Conservation (phyloP, 2,329 filamentous ascomycete genomes). For the Botryosphaeria dothidea region DNA sequence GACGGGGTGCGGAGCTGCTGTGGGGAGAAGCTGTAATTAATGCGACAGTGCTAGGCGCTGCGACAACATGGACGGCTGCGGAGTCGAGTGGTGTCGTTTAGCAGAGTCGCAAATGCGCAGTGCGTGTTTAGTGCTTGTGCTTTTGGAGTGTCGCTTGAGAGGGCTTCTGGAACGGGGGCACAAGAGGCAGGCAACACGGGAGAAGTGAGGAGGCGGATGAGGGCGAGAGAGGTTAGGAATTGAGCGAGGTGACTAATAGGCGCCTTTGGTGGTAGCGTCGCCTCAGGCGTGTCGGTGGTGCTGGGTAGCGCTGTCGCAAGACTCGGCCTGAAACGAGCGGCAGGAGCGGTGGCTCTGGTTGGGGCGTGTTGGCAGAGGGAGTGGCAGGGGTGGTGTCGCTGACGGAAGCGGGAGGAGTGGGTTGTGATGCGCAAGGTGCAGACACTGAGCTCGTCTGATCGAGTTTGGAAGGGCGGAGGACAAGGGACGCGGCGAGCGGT, state of each 20-base stretch:
- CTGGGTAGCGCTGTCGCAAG: slow-evolving; percentile 20
- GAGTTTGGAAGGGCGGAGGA: slow-evolving; percentile 1
- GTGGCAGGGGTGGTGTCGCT: slow-evolving; percentile 18
- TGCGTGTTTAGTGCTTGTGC: not conserved
- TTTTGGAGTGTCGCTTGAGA: slow-evolving; percentile 20
- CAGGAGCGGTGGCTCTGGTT: slow-evolving; percentile 4
- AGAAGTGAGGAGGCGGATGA: slow-evolving; percentile 2
- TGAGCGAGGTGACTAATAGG: slow-evolving; percentile 11
- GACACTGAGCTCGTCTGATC: not conserved
- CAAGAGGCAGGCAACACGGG: slow-evolving; percentile 22
- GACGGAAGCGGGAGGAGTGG: slow-evolving; percentile 5
- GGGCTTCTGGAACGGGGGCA: slow-evolving; percentile 35
- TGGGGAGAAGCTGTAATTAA: not conserved
- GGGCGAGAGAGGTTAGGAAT: not conserved
- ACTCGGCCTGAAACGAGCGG: slow-evolving; percentile 20
- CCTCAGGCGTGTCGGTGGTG: slow-evolving; percentile 17
- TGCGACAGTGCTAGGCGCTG: not conserved
- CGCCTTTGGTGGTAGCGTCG: slow-evolving; percentile 19
- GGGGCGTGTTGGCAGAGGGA: slow-evolving; percentile 7
- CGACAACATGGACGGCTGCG: not conserved
- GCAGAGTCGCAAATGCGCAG: slow-evolving; percentile 5
- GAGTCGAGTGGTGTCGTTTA: not conserved
- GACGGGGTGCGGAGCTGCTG: not conserved
- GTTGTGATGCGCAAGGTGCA: slow-evolving; percentile 14
- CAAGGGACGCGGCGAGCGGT: slow-evolving; percentile 15